These are phyloP conservation scores for Aureobasidium subglaciale DNA, from an alignment of 2,329 filamentous ascomycete genomes.

Conservation along the genomic window DNA sequence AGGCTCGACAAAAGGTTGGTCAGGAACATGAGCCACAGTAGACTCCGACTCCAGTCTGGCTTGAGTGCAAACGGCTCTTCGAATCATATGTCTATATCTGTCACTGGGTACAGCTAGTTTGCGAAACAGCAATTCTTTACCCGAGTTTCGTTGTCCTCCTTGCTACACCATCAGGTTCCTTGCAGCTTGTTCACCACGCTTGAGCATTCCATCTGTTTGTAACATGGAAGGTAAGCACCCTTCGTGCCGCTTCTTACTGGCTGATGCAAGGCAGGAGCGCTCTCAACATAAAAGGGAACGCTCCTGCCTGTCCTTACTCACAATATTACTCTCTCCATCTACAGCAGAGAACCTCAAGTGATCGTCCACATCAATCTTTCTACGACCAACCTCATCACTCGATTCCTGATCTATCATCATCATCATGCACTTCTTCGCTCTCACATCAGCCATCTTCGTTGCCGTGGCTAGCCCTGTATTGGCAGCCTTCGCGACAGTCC, in stretches of 20 bases:
- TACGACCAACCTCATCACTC: neutral
- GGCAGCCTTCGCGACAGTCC: constrained; percentile 20
- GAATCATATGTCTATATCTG: neutral
- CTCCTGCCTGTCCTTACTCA: too few relatives aligned
- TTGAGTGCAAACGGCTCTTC: neutral
- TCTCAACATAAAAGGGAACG: neutral
- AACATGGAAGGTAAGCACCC: neutral
- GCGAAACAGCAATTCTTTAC: neutral
- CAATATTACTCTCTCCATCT: too few relatives aligned
- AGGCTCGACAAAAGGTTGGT: neutral
- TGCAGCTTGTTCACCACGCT: neutral
- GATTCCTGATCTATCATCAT: neutral
- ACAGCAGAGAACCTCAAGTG: neutral
- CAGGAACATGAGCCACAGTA: neutral
- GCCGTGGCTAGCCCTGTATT: constrained; percentile 16
- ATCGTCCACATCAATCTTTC: neutral
- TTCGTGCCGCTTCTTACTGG: neutral
- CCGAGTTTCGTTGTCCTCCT: neutral
- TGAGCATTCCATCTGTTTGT: neutral
- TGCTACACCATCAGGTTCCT: constrained; percentile 6
- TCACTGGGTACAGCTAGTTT: neutral
- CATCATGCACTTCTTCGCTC: constrained; percentile 21
- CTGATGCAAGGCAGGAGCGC: neutral
- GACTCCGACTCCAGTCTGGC: neutral
- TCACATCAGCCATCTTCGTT: constrained; percentile 15